Percentiles rank a stretch among this genome's conserved stretches.
phyloP scores from a whole-genome alignment of 371 early-diverging fungal genomes.

The Mortierella sp. region DNA sequence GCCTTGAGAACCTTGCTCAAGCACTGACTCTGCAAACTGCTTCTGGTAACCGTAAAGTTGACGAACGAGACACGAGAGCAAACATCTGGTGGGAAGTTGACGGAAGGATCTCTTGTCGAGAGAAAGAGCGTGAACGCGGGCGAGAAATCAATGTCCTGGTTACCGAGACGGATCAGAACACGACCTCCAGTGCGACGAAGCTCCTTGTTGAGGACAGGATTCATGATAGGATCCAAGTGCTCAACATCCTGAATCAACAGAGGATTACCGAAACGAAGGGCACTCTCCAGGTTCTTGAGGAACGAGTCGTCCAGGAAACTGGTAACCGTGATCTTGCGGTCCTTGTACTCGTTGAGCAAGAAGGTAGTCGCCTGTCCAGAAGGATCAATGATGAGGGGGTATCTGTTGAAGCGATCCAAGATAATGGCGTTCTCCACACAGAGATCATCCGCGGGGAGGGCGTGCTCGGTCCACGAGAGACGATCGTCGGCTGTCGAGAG shows the following conservation, averaged over 20 bases:
- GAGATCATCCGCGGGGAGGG: slow-evolving; percentile 92
- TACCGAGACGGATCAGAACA: slow-evolving; percentile 95
- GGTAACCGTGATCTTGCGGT: slow-evolving; percentile 93
- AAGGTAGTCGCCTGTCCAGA: slow-evolving; percentile 95
- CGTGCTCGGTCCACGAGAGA: slow-evolving; percentile 90
- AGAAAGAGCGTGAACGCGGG: slow-evolving; percentile 96
- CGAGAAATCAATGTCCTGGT: slow-evolving; percentile 98
- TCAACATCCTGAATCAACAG: slow-evolving; percentile 98
- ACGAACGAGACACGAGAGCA: slow-evolving; percentile 98
- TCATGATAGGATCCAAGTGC: slow-evolving; percentile 97
- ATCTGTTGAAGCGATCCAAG: slow-evolving; percentile 94
- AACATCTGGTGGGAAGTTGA: slow-evolving; percentile 95
- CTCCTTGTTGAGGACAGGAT: slow-evolving; percentile 97
- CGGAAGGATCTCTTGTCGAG: slow-evolving; percentile 94
- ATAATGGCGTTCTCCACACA: slow-evolving; percentile 98
- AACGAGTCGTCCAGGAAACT: slow-evolving; percentile 98
- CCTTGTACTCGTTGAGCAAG: slow-evolving; percentile 89
- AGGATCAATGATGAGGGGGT: slow-evolving; percentile 98
- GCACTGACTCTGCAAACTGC: slow-evolving; percentile 97
- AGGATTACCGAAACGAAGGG: slow-evolving; percentile 98
- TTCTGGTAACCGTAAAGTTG: slow-evolving; percentile 98
- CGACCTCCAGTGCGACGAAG: slow-evolving; percentile 97
- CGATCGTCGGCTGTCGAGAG: slow-evolving; percentile 95
- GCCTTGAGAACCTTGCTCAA: slow-evolving; percentile 94
- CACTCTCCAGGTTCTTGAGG: slow-evolving; percentile 97